Conservation (phyloP, 1,139 yeast species). For the Taphrina communis region DNA sequence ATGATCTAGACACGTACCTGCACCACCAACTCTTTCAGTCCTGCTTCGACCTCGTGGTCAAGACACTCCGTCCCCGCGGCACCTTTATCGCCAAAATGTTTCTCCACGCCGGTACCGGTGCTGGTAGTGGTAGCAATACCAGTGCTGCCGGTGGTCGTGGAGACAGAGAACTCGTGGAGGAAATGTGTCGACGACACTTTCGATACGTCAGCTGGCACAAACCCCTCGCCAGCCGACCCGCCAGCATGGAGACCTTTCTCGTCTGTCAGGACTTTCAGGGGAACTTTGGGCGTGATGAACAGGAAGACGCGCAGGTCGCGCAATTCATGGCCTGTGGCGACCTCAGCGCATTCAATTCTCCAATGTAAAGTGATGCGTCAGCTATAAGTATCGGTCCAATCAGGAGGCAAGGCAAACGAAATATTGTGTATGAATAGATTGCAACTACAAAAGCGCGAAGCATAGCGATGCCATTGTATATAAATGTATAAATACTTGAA, state of each 20-base stretch:
- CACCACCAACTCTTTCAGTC: slow-evolving; percentile 92
- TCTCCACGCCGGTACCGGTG: slow-evolving; percentile 36
- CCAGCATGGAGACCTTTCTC: slow-evolving; percentile 89
- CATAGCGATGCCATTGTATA: too few relatives aligned
- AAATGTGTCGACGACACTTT: slow-evolving; percentile 3
- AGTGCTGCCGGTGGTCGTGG: slow-evolving; percentile 64
- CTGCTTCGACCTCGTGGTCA: slow-evolving; percentile 88
- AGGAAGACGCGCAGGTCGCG: not conserved
- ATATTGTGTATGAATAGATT: too few relatives aligned
- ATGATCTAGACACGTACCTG: slow-evolving; percentile 93
- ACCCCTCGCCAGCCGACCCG: slow-evolving; percentile 92
- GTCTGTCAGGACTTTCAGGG: slow-evolving; percentile 81
- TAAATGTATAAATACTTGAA: too few relatives aligned
- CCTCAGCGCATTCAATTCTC: slow-evolving; percentile 14
- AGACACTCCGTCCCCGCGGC: slow-evolving; percentile 86
- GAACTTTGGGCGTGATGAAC: not conserved
- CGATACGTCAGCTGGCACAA: slow-evolving; percentile 60
- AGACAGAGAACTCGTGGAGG: slow-evolving; percentile 87
- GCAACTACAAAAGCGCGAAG: too few relatives aligned
- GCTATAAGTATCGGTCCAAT: too few relatives aligned
- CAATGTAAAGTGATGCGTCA: too few relatives aligned
- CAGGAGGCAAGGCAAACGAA: too few relatives aligned
- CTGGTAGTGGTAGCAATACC: too few relatives aligned
- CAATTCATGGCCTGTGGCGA: slow-evolving; percentile 17
- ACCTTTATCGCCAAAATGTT: slow-evolving; percentile 93